These are phyloP conservation scores for Neospora caninum DNA, from an alignment of 169 alveolate genomes.

Conservation along the genomic window DNA sequence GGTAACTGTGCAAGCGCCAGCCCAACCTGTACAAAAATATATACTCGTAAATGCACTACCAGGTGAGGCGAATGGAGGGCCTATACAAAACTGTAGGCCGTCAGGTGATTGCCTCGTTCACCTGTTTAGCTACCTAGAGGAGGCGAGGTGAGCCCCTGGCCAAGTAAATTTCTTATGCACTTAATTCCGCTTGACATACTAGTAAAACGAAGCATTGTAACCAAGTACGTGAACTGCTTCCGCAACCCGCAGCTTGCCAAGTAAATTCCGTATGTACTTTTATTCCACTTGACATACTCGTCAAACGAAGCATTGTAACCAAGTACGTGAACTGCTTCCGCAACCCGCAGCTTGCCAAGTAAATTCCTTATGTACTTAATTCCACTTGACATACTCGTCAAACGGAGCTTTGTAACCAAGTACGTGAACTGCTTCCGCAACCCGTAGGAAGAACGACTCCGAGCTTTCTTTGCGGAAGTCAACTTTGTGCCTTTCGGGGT, in stretches of 20 bases:
- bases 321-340: constrained; percentile 28
- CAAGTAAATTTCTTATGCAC: too few relatives aligned
- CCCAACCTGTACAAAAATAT: too few relatives aligned
- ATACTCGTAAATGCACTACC: too few relatives aligned
- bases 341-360: neutral
- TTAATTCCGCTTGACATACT: constrained; percentile 1
- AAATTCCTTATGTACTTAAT: too few relatives aligned
- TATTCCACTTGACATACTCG: neutral
- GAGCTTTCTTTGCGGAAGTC: neutral
- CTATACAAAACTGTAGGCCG: too few relatives aligned
- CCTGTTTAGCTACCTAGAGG: too few relatives aligned
- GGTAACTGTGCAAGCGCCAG: too few relatives aligned
- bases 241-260: neutral
- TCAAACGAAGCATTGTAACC: constrained; percentile 22
- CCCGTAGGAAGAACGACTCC: neutral
- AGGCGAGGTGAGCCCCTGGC: too few relatives aligned
- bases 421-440: constrained; percentile 25
- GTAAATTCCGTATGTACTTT: too few relatives aligned
- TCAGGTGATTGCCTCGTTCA: too few relatives aligned
- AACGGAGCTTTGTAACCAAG: constrained; percentile 24
- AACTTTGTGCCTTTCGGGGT: neutral
- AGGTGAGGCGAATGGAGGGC: too few relatives aligned
- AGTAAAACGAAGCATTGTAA: neutral
- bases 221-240: constrained; percentile 40
- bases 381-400: neutral